These are phyloP conservation scores for Hypholoma fasciculare DNA, from an alignment of 768 basidiomycete genomes.

Conservation along the genomic window DNA sequence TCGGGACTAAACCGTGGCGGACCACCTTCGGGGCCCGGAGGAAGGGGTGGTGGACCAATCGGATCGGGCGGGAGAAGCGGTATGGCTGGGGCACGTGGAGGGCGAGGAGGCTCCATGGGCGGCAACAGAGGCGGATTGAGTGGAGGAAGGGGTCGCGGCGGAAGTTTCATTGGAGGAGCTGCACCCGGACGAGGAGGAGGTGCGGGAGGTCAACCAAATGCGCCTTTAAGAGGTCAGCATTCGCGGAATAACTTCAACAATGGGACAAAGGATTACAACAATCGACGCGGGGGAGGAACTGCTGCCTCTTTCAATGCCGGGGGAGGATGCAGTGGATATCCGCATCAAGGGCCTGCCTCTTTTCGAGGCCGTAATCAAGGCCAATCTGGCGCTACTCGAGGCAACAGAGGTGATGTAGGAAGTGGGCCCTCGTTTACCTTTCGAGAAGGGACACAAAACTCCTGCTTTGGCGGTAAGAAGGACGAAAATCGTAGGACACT, in stretches of 20 bases:
- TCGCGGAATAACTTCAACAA: constrained; percentile 64
- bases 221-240: constrained; percentile 59
- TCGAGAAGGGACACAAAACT: constrained; percentile 49
- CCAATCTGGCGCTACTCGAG: constrained; percentile 41
- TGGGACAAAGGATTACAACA: constrained; percentile 59
- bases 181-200: constrained; percentile 44
- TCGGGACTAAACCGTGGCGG: constrained; percentile 38
- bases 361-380: constrained; percentile 67
- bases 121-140: constrained; percentile 42
- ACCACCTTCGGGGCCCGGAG: constrained; percentile 34
- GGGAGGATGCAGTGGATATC: constrained; percentile 19
- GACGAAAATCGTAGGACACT: constrained; percentile 90
- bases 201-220: constrained; percentile 44
- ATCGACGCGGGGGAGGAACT: constrained; percentile 65
- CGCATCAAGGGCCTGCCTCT: constrained; percentile 45
- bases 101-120: constrained; percentile 52
- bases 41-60: constrained; percentile 29
- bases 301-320: constrained; percentile 62
- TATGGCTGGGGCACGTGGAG: constrained; percentile 41
- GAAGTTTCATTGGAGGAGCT: constrained; percentile 36
- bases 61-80: constrained; percentile 42
- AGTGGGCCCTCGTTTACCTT: constrained; percentile 37
- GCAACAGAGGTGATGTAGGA: constrained; percentile 42
- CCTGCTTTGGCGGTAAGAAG: constrained; percentile 66
- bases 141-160: constrained; percentile 42